These are phyloP conservation scores for Dendrobium huoshanense DNA, from an alignment of 106 monocot genomes.

Conservation along the genomic window DNA sequence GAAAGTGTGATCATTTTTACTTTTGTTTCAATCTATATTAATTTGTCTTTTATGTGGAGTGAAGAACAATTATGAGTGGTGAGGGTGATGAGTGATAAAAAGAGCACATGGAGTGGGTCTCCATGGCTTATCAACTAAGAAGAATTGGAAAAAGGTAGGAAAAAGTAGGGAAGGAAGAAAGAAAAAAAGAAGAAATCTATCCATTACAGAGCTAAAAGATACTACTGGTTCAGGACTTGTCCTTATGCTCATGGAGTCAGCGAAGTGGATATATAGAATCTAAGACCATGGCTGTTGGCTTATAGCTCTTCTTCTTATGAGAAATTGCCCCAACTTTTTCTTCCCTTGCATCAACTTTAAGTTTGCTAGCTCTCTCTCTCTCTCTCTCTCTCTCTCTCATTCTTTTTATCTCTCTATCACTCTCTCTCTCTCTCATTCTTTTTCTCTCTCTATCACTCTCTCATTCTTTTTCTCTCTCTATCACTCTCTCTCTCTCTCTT, in stretches of 20 bases:
- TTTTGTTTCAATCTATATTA: background rate
- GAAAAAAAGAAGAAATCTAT: too few species aligned
- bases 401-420: background rate
- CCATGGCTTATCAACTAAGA: too few species aligned
- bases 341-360: too few species aligned
- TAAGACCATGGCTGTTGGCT: background rate
- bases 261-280: background rate
- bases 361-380: background rate
- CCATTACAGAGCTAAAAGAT: too few species aligned
- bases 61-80: background rate
- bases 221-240: too few species aligned
- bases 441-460: too few species aligned
- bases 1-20: too few species aligned
- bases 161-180: too few species aligned
- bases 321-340: too few species aligned
- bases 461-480: too few species aligned
- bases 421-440: background rate
- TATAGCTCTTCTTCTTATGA: too few species aligned
- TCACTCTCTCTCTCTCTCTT: too few species aligned
- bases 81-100: background rate
- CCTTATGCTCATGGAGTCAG: background rate
- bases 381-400: background rate
- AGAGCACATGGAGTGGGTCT: background rate
- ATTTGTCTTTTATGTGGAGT: background rate
- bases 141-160: background rate